These are phyloP conservation scores for Aspergillus sp. DNA, from an alignment of 2,329 filamentous ascomycete genomes.

Conservation along the genomic window DNA sequence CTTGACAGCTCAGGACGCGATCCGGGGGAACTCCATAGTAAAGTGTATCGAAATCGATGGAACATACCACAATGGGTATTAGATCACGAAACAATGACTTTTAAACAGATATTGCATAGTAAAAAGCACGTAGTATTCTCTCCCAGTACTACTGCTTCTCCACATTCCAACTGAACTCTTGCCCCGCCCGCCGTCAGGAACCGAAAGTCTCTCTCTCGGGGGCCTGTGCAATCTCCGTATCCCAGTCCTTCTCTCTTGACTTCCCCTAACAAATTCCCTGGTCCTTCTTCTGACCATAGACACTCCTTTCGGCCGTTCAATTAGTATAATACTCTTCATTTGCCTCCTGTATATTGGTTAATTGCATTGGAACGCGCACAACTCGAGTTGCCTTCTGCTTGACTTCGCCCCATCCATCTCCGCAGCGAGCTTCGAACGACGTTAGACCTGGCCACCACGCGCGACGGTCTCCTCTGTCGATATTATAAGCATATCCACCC, in stretches of 20 bases:
- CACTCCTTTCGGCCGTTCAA: neutral
- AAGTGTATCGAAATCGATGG: too few species aligned
- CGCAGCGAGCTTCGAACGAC: neutral
- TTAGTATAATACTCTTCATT: neutral
- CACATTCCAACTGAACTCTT: neutral
- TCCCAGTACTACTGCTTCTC: neutral
- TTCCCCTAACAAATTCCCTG: neutral
- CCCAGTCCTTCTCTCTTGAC: neutral
- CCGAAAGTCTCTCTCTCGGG: neutral
- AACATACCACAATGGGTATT: too few species aligned
- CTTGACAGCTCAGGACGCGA: too few species aligned
- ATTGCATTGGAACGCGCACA: neutral
- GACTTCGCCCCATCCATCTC: neutral
- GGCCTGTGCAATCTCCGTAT: neutral
- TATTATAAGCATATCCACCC: neutral
- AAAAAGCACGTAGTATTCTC: neutral
- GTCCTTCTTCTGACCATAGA: neutral
- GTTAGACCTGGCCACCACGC: conserved; percentile 1
- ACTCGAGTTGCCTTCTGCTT: neutral
- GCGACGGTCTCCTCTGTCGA: neutral
- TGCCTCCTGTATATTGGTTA: neutral
- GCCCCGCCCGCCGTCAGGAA: neutral
- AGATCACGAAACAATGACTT: too few species aligned
- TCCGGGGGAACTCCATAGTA: too few species aligned
- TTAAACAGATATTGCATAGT: too few species aligned